phyloP scores from a whole-genome alignment of 768 basidiomycete genomes.

The Mycena indigotica region DNA sequence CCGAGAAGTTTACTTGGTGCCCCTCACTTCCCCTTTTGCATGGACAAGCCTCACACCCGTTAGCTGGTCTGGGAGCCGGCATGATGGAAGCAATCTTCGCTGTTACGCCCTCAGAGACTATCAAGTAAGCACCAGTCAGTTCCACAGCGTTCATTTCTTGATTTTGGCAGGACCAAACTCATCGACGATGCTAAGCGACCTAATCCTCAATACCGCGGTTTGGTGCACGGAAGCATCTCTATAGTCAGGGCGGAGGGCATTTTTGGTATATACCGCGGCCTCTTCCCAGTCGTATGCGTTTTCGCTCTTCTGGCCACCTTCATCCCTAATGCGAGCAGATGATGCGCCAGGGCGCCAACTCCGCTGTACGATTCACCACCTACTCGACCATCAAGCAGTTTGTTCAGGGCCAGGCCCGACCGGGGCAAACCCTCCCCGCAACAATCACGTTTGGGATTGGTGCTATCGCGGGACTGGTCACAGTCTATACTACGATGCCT shows the following conservation, averaged over 20 bases:
- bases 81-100: conserved; percentile 92
- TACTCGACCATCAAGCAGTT: conserved; percentile 94
- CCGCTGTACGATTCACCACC: conserved; percentile 92
- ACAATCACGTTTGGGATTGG: conserved; percentile 95
- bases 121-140: conserved; percentile 68
- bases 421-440: conserved; percentile 82
- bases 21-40: conserved; percentile 3
- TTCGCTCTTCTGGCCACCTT: too few relatives aligned
- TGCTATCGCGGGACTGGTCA: conserved; percentile 90
- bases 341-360: conserved; percentile 98
- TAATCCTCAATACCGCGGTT: conserved; percentile 81
- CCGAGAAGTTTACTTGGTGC: conserved; percentile 81
- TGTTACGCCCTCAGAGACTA: conserved; percentile 96
- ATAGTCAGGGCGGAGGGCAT: conserved; percentile 89
- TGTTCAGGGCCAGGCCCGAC: conserved; percentile 79
- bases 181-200: conserved; percentile 92
- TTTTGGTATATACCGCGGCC: conserved; percentile 81
- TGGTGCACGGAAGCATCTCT: conserved; percentile 78
- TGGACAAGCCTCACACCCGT: background rate
- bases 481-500: conserved; percentile 89
- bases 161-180: conserved; percentile 78
- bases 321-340: too few relatives aligned
- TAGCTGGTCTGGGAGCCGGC: conserved; percentile 84
- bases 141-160: background rate
- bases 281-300: conserved; percentile 80